Percentiles rank a stretch among this genome's conserved stretches.
Conservation (phyloP, 2,329 filamentous ascomycete species). For the Aphanoascus verrucosus region DNA sequence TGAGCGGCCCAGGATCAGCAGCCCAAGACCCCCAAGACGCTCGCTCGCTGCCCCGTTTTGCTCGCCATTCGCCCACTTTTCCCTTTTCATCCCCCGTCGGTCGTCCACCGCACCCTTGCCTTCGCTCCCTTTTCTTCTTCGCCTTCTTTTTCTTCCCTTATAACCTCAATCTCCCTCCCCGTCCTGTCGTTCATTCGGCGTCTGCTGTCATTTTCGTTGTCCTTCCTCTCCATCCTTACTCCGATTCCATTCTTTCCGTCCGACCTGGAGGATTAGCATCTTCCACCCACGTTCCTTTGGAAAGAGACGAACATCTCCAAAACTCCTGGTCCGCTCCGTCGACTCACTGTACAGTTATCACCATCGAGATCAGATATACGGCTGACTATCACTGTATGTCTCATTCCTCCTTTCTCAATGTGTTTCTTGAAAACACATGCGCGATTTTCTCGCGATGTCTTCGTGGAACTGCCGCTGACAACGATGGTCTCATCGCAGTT, state of each 20-base stretch:
- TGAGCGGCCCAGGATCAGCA: background rate
- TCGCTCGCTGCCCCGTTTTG: background rate
- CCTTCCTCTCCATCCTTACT: slow-evolving; percentile 13
- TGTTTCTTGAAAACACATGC: background rate
- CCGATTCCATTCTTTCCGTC: slow-evolving; percentile 25
- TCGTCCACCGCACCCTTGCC: slow-evolving; percentile 15
- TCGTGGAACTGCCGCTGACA: background rate
- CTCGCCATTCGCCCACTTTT: slow-evolving; percentile 14
- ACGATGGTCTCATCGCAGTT: background rate
- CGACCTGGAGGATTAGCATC: slow-evolving; percentile 33
- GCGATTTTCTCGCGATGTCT: background rate
- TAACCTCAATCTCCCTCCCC: slow-evolving; percentile 16
- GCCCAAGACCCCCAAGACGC: background rate
- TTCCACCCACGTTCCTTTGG: slow-evolving; percentile 32
- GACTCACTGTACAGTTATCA: slow-evolving; percentile 6
- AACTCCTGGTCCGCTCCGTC: background rate
- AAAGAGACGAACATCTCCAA: slow-evolving; percentile 1
- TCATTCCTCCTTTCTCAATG: background rate
- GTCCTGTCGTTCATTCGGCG: slow-evolving; percentile 12
- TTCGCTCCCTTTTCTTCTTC: slow-evolving; percentile 20
- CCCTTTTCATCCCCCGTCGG: slow-evolving; percentile 14
- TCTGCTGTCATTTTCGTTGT: slow-evolving; percentile 15
- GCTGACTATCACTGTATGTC: background rate
- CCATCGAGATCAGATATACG: background rate
- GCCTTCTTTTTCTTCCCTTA: slow-evolving; percentile 21